Base-by-base conservation (phyloP, 192 early-diverging fungal genomes). In the Bifiguratus adelaidae region DNA sequence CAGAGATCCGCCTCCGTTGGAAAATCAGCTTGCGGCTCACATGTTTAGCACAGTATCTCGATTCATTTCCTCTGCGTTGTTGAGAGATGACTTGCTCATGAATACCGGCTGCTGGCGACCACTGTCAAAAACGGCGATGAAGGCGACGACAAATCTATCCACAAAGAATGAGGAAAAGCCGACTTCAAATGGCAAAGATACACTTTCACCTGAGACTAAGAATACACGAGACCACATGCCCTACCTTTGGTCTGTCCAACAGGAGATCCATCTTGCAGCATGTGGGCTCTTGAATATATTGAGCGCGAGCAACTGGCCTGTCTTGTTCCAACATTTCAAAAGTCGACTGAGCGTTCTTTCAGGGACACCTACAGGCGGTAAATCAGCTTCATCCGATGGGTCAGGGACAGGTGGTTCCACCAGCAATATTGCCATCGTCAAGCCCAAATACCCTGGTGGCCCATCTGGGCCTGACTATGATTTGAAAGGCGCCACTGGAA, bases 291-390 rank as follows among this genome's bases (percentile, higher is more conserved):
- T 91, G 24, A 82, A 74, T 59, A 93, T 81, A 60, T 68, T 95
- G 24, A 86, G 86, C 38, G 84, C 88, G 8, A 76, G 83, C 18
- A 95, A 93, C 63, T 95, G 91, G 91, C 55, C 65, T 38, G 70
- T 90, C 6, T 79, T 88, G 3, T 83, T 85, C 65, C 60, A 78
- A 26, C 73, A 77, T 35, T 76, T 78, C 23, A 86, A 80, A 52
- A 73, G 62, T 47, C 57, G 77, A 28, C 68, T 84, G 24, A 67
- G 73, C 7, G 60, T 75, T 35, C 57, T 78, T 4, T 70, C 80
- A n/a, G n/a, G n/a, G 2, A 76, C 74, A 24, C 72, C 73, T 16
- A 62, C 61, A 49, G 73, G 82, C 25, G 82, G 85, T 40, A 67
- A 75, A 33, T 68, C 71, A 0, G 79, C 79, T 27, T 70, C 76